These are phyloP conservation scores for Amanita rubescens DNA, from an alignment of 768 basidiomycete genomes.

Conservation along the genomic window DNA sequence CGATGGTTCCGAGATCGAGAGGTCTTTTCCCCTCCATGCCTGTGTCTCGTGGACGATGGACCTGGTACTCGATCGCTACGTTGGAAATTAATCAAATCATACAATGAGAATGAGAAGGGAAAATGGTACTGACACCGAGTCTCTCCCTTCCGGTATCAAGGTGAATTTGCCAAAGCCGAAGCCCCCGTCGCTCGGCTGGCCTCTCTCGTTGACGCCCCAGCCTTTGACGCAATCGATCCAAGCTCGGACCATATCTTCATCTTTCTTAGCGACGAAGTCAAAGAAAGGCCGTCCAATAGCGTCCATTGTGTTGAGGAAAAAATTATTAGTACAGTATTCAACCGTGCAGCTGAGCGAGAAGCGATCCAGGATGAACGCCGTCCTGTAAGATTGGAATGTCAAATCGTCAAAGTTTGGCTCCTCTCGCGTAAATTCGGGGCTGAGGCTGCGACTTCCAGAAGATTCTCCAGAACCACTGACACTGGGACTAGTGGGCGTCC, in stretches of 20 bases:
- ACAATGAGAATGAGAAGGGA: not conserved
- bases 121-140: slow-evolving; percentile 43
- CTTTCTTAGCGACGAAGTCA: slow-evolving; percentile 61
- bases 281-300: slow-evolving; percentile 64
- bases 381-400: slow-evolving; percentile 63
- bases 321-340: slow-evolving; percentile 68
- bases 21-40: slow-evolving; percentile 14
- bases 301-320: slow-evolving; percentile 49
- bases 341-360: slow-evolving; percentile 63
- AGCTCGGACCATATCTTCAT: slow-evolving; percentile 57
- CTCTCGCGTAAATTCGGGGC: slow-evolving; percentile 15
- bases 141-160: slow-evolving; percentile 49
- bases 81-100: not conserved
- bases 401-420: slow-evolving; percentile 52
- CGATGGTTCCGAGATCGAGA: not conserved
- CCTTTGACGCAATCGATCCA: slow-evolving; percentile 77
- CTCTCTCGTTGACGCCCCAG: slow-evolving; percentile 81
- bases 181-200: slow-evolving; percentile 77
- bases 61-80: slow-evolving; percentile 26
- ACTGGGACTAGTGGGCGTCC: slow-evolving; percentile 13
- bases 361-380: slow-evolving; percentile 76
- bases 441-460: slow-evolving; percentile 13
- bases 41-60: slow-evolving; percentile 16
- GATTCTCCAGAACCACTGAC: slow-evolving; percentile 7
- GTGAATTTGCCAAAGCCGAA: slow-evolving; percentile 76